These are phyloP conservation scores for Talaromyces sp. DNA, from an alignment of 2,329 filamentous ascomycete genomes.

Conservation along the genomic window DNA sequence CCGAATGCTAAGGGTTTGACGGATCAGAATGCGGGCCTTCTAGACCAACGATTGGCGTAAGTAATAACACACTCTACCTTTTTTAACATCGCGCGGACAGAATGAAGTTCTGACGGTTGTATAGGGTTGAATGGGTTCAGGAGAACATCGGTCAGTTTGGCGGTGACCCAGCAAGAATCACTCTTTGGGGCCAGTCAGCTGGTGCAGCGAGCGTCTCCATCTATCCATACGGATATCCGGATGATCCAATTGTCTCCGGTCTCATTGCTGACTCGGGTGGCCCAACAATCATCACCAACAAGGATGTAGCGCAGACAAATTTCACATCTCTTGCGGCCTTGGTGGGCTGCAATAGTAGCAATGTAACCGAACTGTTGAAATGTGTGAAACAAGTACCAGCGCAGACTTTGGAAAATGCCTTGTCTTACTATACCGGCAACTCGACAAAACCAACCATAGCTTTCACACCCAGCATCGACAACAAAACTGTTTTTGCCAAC, in stretches of 20 bases:
- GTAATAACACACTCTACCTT: not conserved
- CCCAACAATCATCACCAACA: constrained; percentile 1
- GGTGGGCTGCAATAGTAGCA: constrained; percentile 23
- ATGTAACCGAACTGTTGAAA: constrained; percentile 22
- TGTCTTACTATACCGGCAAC: not conserved
- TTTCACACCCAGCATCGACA: not conserved
- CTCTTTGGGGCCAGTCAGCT: constrained; percentile 6
- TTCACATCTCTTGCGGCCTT: constrained; percentile 28
- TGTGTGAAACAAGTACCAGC: not conserved
- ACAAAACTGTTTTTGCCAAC: not conserved
- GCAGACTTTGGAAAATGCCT: not conserved
- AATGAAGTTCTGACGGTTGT: not conserved
- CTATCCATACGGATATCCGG: constrained; percentile 21
- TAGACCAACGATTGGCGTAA: constrained; percentile 2
- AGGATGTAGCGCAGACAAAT: constrained; percentile 22
- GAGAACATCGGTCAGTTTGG: constrained; percentile 1
- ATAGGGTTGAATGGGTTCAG: constrained; percentile 1
- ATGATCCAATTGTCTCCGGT: constrained; percentile 26
- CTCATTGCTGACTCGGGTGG: constrained; percentile 22
- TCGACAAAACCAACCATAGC: not conserved
- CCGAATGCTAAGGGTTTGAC: not conserved
- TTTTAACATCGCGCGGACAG: not conserved
- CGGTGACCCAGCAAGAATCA: not conserved
- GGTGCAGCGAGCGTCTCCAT: constrained; percentile 10
- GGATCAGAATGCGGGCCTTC: not conserved